Evolutionary conservation across 1,284 basidiomycete genomes (phyloP).

Genomic region (Sanguinoderma infundibulare): DNA sequence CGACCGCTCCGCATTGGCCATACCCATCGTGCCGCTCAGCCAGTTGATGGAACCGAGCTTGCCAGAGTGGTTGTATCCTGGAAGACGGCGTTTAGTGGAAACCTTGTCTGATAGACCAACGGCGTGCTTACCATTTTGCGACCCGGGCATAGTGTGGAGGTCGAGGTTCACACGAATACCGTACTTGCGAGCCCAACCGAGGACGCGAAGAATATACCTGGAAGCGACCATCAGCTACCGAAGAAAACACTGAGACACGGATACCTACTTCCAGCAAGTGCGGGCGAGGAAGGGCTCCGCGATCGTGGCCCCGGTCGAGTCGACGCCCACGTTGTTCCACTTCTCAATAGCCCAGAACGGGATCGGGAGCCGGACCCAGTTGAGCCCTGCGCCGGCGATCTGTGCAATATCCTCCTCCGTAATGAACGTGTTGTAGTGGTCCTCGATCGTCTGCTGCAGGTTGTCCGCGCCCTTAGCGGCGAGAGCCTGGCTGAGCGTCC

Average conservation of each 20-base stretch:
- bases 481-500: slow-evolving; percentile 54
- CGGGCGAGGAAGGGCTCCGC: slow-evolving; percentile 40
- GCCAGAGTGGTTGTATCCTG: slow-evolving; percentile 56
- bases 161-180: slow-evolving; percentile 87
- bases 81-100: background rate
- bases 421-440: slow-evolving; percentile 65
- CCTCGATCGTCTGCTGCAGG: slow-evolving; percentile 34
- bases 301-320: slow-evolving; percentile 27
- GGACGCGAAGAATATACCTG: slow-evolving; percentile 75
- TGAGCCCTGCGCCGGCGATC: slow-evolving; percentile 62
- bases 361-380: slow-evolving; percentile 79
- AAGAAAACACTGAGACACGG: background rate
- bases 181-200: slow-evolving; percentile 90
- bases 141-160: slow-evolving; percentile 80
- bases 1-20: slow-evolving; percentile 63
- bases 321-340: slow-evolving; percentile 44
- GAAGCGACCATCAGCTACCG: background rate
- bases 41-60: slow-evolving; percentile 55
- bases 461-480: slow-evolving; percentile 35
- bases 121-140: slow-evolving; percentile 63
- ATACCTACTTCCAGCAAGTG: slow-evolving; percentile 39
- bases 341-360: slow-evolving; percentile 82
- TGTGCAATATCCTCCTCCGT: slow-evolving; percentile 39
- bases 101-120: background rate
- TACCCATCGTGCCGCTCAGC: slow-evolving; percentile 64